Base-by-base conservation (phyloP, 768 basidiomycete genomes). In the Collybia sordida region DNA sequence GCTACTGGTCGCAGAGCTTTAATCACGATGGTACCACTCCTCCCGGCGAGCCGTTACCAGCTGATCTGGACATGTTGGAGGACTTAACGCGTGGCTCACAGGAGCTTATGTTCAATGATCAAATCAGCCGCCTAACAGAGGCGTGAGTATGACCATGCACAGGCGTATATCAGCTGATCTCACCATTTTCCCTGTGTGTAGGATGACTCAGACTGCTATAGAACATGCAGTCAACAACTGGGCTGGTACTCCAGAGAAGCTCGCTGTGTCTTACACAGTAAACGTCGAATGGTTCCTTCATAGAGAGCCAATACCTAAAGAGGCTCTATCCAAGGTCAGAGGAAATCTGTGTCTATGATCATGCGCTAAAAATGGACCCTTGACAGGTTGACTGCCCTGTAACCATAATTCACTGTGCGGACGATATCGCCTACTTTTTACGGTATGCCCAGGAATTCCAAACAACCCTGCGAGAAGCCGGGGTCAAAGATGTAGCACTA, bases 1-100 rank as follows among this genome's bases (percentile, higher is more conserved):
- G 64, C 8, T 60, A 56, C 49, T 67, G 64, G 62, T 46, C 45
- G 5, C 47, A 51, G 2, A 60, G 55, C 12, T 57, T 63, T 38
- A 37, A 49, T 40, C 47, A 53, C n/a, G 41, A 44, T 8, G 34
- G 49, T 6, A 31, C 31, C 14, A 39, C 23, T 27, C 34, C 12
- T 35, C 17, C 46, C n/a, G 36, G 15, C 9, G 21, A 27, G 12
- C n/a, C 34, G 3, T 15, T 31, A 15, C 31, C 24, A n/a, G 11
- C 51, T 27, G 47, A 58, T 27, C 56, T 57, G 44, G 39, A 60
- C n/a, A 35, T 45, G 17, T n/a, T 60, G 5, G 43, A 53, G 19
- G 65, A 69, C 25, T 45, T 57, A 25, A 21, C 60, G 23, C 14
- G 50, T 39, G 64, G 64, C n/a, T 51, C 48, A 6, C 45, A 52